Percentiles rank a stretch among this genome's conserved stretches.
Conservation (phyloP, 176 grass and related monocot species). For the Juncus inflexus region DNA sequence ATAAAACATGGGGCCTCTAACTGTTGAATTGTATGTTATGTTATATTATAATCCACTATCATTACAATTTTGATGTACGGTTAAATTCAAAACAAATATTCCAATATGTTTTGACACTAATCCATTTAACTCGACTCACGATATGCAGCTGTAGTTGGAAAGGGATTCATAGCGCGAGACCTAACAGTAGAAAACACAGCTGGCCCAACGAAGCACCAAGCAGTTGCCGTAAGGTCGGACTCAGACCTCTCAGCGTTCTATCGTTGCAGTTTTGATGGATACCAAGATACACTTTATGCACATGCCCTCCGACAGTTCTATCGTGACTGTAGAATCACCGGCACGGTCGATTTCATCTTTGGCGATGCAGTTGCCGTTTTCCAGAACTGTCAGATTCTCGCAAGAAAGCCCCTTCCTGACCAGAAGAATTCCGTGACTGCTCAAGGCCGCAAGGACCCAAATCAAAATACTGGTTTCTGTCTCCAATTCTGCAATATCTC, state of each 20-base stretch:
- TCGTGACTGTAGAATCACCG: slow-evolving; percentile 49
- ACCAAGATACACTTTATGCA: slow-evolving; percentile 68
- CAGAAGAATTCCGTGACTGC: slow-evolving; percentile 41
- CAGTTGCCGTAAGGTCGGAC: slow-evolving; percentile 26
- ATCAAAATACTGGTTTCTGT: slow-evolving; percentile 44
- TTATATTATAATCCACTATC: too few species aligned
- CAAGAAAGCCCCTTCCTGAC: slow-evolving; percentile 23
- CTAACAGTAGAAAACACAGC: slow-evolving; percentile 34
- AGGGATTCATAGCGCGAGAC: slow-evolving; percentile 45
- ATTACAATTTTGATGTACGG: not conserved
- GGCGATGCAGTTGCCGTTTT: slow-evolving; percentile 54
- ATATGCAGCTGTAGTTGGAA: slow-evolving; percentile 30
- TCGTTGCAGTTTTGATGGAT: slow-evolving; percentile 44
- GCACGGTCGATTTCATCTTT: slow-evolving; percentile 59
- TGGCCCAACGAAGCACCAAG: slow-evolving; percentile 34
- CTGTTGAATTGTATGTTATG: too few species aligned
- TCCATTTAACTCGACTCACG: not conserved
- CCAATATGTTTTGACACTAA: not conserved
- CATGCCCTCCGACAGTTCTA: slow-evolving; percentile 55
- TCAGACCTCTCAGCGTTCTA: slow-evolving; percentile 33
- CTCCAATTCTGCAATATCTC: slow-evolving; percentile 38
- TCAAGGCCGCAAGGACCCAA: slow-evolving; percentile 44
- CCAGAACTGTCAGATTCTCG: slow-evolving; percentile 46
- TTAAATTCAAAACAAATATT: not conserved
- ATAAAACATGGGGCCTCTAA: too few species aligned